Base-by-base conservation (phyloP, 2,329 filamentous ascomycete genomes). In the Coniochaeta prunicola region DNA sequence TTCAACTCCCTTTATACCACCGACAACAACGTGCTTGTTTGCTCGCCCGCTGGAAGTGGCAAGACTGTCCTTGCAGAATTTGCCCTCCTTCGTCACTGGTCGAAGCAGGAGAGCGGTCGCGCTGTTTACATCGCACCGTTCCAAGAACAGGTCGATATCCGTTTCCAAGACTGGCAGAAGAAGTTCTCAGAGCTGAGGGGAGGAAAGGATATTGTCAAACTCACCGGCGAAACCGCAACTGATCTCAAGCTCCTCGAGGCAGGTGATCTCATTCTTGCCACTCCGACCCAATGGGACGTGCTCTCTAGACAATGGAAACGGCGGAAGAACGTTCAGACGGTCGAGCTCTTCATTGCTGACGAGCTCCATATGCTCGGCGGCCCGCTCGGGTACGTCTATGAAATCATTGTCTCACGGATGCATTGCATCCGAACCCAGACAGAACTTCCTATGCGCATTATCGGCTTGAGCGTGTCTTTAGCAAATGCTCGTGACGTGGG, bases 1-100 rank as follows among this genome's bases (percentile, higher is more conserved):
- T 99, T 97, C 79, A 96, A 96, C 70, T 92, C 92, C 1, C 77
- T 99, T 0, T 97, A 91, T 71, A 88, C 89, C 54, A 89, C 90
- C 0, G 90, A 97, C 70, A 91, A 97, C 66, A 97, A 96, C 67
- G 92, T 97, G 24, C 91, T 99, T 63, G 78, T 99, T 63, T 92
- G 91, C 53, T 89, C 93, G n/a, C 89, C 94, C 1, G 92, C 92
- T 9, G 93, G 94, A 48, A 96, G 91, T 70, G 94, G 94, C 60
- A 99, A 99, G 81, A 97, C 94, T 1, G 87, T 97, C 1, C 97
- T 94, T 69, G 94, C 94, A 1, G 94, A 99, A 71, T 94, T 99
- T 74, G 89, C 94, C 7, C 79, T 99, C 56, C 78, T 99, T 28
- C 88, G 89, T 58, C 91, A 96, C 72, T 99, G 94, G 92, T 81